phyloP scores from a whole-genome alignment of 2,329 filamentous ascomycete genomes.

The Hirsutella thompsonii region DNA sequence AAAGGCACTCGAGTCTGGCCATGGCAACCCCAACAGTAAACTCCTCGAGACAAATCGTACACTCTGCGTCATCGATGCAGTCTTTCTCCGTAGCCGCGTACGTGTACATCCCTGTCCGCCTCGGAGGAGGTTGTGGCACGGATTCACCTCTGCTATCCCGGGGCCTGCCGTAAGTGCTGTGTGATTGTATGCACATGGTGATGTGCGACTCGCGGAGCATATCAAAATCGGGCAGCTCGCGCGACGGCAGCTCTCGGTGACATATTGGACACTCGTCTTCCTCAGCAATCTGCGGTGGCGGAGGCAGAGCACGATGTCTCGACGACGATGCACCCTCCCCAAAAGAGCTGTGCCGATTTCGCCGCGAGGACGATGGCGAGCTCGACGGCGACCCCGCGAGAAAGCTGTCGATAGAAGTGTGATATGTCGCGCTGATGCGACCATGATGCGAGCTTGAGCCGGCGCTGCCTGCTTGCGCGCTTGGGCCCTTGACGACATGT shows the following conservation, averaged over 20 bases:
- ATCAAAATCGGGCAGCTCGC: conserved; percentile 39
- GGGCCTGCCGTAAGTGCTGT: conserved; percentile 35
- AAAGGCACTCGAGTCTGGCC: conserved; percentile 55
- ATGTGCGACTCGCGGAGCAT: conserved; percentile 45
- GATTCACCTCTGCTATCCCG: conserved; percentile 11
- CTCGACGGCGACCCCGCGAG: conserved; percentile 21
- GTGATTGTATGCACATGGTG: conserved; percentile 39
- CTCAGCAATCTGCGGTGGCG: conserved; percentile 43
- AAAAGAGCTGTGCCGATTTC: conserved; percentile 17
- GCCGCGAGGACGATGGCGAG: conserved; percentile 16
- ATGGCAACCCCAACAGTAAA: conserved; percentile 49
- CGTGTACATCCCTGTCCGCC: conserved; percentile 48
- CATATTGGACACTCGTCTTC: conserved; percentile 74
- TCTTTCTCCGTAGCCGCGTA: conserved; percentile 56
- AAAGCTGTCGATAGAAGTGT: conserved; percentile 24
- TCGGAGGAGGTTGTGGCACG: conserved; percentile 18
- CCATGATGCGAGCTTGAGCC: conserved; percentile 12
- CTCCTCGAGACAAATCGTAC: conserved; percentile 55
- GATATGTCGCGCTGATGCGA: conserved; percentile 17
- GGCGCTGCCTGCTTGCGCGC: not conserved
- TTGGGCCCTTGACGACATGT: conserved; percentile 2
- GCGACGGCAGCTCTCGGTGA: conserved; percentile 54
- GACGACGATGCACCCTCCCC: conserved; percentile 20
- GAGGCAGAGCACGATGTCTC: conserved; percentile 24
- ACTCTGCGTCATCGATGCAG: conserved; percentile 54